Conservation (phyloP, 306 rosid genomes). For the Prinsepia uniflora region DNA sequence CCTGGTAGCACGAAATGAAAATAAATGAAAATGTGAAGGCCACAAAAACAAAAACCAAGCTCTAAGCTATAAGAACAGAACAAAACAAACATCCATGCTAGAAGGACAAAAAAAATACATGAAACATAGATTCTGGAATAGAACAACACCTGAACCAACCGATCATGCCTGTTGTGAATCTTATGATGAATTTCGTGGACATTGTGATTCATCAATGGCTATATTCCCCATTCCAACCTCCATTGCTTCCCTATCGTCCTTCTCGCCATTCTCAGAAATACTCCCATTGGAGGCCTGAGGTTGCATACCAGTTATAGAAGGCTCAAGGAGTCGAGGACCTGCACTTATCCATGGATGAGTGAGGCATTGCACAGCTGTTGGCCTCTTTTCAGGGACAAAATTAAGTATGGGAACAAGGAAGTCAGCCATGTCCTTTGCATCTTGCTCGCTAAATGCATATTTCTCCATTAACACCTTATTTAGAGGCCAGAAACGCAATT, state of each 20-base stretch:
- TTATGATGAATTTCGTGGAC: not conserved
- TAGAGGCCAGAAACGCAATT: slow-evolving; percentile 80
- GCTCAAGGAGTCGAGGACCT: slow-evolving; percentile 49
- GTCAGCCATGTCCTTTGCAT: slow-evolving; percentile 56
- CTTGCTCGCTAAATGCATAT: slow-evolving; percentile 67
- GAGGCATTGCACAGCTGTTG: slow-evolving; percentile 69
- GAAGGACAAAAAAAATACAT: not conserved
- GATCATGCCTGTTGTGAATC: not conserved
- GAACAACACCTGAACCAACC: not conserved
- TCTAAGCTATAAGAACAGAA: not conserved
- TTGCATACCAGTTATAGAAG: slow-evolving; percentile 15
- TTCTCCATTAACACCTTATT: slow-evolving; percentile 73
- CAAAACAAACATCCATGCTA: not conserved
- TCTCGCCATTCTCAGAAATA: slow-evolving; percentile 17
- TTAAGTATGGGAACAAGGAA: slow-evolving; percentile 70
- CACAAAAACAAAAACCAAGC: not conserved
- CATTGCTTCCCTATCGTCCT: slow-evolving; percentile 26
- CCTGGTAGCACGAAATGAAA: not conserved
- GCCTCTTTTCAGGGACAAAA: slow-evolving; percentile 83
- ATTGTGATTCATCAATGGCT: slow-evolving; percentile 26
- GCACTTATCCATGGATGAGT: slow-evolving; percentile 73
- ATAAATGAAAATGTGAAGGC: slow-evolving; percentile 1
- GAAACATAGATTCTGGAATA: not conserved
- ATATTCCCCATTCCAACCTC: slow-evolving; percentile 29
- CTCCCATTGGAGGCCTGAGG: slow-evolving; percentile 7